These are phyloP conservation scores for Hericium erinaceus DNA, from an alignment of 768 basidiomycete genomes.

Conservation along the genomic window DNA sequence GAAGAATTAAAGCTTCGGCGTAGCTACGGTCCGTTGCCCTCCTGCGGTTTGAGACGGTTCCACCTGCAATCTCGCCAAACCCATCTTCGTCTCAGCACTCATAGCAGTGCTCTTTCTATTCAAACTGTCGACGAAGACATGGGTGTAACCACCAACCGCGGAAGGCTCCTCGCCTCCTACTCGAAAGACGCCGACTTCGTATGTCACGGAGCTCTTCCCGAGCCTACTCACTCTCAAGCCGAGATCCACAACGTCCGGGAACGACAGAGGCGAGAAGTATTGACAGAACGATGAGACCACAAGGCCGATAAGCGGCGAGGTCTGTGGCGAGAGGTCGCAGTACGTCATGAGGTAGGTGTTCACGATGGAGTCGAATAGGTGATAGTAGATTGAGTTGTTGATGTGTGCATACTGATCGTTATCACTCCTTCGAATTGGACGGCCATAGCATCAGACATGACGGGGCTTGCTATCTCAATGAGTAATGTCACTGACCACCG, in stretches of 20 bases:
- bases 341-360: conserved; percentile 68
- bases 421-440: conserved; percentile 52
- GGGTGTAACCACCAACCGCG: conserved; percentile 56
- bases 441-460: neutral
- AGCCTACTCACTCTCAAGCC: conserved; percentile 60
- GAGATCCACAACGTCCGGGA: conserved; percentile 62
- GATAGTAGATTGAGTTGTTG: conserved; percentile 77
- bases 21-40: too few species aligned
- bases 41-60: neutral
- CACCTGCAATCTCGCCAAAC: conserved; percentile 32
- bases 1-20: too few species aligned
- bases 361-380: conserved; percentile 73
- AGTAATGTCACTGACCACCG: conserved; percentile 44
- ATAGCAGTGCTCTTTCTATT: conserved; percentile 51
- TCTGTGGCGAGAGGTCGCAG: conserved; percentile 45
- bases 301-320: conserved; percentile 54
- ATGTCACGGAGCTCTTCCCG: conserved; percentile 68
- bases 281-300: conserved; percentile 73
- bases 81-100: conserved; percentile 29
- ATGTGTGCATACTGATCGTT: conserved; percentile 81
- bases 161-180: conserved; percentile 25
- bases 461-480: neutral
- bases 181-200: conserved; percentile 72
- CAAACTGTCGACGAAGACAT: conserved; percentile 68
- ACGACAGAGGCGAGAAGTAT: conserved; percentile 68